Evolutionary conservation across 2,329 filamentous ascomycete genomes (phyloP), one percentile per base, ranked within the genome.

Genomic region (Beauveria bassiana): DNA sequence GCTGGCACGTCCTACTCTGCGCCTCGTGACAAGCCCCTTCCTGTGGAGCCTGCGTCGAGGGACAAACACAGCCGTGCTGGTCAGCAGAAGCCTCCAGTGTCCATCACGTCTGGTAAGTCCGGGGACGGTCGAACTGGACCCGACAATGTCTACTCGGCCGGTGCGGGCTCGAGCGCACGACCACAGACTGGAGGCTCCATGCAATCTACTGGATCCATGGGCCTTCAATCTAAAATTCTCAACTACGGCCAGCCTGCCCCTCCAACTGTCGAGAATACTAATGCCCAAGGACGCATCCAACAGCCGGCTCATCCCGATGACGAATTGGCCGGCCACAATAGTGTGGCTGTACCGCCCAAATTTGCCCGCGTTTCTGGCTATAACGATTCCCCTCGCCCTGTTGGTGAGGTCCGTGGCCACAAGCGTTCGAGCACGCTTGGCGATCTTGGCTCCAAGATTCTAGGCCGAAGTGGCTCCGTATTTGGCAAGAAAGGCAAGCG

Each of bases 241-340:
- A 75, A 72, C 53, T 97, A 98, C 73, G 91, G 91, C 66, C 91
- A 96, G 74, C 95, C 93, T 54, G 87, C 87, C 51, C 91, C 91
- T 61, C 93, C 95, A 34, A 86, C 91, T 53, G 87, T 97, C 63
- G 92, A 92, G 54, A 88, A 89, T 67, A 95, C 92, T 58, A 96
- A 95, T 73, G 92, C 85, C 4, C 90, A 96, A 72, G 93, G 92
- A 65, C 89, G 89, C 65, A 91, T 98, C 68, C 90, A 95, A 66
- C 93, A 96, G 71, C 90, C 90, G 69, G 66, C 68, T 1, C 70
- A 68, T 45, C 64, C 61, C 3, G 85, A 84, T 65, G 91, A 93
- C 38, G 89, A 88, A 22, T 82, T 88, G 53, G 45, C 14, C 54
- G 71, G 86, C 78, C 77, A 87, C 74, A 70, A 85, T 71, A 78